A percentile compares a stretch with the other conserved stretches of the same genome.
phyloP scores from a whole-genome alignment of 2,329 filamentous ascomycete species.

The Microdochium nivale region DNA sequence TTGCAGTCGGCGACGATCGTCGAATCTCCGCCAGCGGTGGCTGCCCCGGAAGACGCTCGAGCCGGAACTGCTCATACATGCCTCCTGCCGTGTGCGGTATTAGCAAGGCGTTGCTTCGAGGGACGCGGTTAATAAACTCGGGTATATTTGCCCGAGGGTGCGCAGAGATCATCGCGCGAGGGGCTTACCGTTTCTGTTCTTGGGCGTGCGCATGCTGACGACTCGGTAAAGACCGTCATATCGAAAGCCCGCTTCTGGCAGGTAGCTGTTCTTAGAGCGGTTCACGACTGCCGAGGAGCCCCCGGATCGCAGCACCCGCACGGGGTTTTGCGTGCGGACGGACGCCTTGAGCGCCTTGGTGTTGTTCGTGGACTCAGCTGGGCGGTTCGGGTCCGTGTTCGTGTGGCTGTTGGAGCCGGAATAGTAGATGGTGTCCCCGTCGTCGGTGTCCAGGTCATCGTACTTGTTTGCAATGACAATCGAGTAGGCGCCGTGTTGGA shows the following conservation, averaged over 20 bases:
- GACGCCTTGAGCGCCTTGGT: background rate
- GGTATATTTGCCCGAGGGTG: no score
- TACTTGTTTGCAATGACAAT: conserved; percentile 38
- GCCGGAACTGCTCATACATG: background rate
- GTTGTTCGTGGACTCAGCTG: background rate
- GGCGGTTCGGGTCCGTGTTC: background rate
- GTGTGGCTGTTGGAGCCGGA: conserved; percentile 12
- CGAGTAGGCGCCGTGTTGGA: conserved; percentile 37
- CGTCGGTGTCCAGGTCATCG: conserved; percentile 14
- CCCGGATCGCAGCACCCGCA: background rate
- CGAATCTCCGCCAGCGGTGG: background rate
- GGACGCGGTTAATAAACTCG: no score
- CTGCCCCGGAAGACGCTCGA: background rate
- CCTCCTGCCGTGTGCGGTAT: no score
- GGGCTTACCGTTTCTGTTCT: background rate
- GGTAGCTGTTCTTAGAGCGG: background rate
- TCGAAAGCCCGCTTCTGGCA: background rate
- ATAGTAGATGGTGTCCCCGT: conserved; percentile 13
- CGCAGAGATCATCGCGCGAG: no score
- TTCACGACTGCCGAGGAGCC: background rate
- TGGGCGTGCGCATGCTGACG: background rate
- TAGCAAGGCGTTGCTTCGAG: no score
- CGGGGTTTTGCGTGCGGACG: background rate
- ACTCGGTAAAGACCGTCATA: background rate
- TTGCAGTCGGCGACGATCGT: background rate